Percentiles rank a stretch among this genome's conserved stretches.
Conservation (phyloP, 1,139 yeast genomes). For the Blastobotrys aristatus region DNA sequence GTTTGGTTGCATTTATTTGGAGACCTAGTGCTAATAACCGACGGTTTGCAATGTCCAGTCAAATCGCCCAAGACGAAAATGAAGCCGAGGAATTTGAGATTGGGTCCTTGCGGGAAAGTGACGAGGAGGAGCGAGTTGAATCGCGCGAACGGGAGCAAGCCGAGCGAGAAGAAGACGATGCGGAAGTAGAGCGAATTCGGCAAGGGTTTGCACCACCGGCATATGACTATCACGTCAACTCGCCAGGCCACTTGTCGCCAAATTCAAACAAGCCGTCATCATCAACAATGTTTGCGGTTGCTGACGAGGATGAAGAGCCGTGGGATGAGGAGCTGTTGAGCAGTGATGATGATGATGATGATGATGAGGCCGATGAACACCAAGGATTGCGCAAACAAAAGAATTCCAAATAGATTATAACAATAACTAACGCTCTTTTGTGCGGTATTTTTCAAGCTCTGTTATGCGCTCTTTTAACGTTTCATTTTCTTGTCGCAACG, state of each 20-base stretch:
- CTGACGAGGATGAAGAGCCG: slow-evolving; percentile 13
- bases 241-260: slow-evolving; percentile 2
- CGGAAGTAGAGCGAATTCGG: slow-evolving; percentile 9
- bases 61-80: slow-evolving; percentile 77
- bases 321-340: slow-evolving; percentile 8
- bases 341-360: slow-evolving; percentile 9
- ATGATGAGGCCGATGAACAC: slow-evolving; percentile 6
- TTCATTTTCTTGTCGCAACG: background rate
- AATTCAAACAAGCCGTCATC: background rate
- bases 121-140: slow-evolving; percentile 28
- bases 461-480: background rate
- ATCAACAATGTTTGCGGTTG: slow-evolving; percentile 12
- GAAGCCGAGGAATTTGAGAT: slow-evolving; percentile 52
- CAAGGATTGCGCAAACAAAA: slow-evolving; percentile 1
- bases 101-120: slow-evolving; percentile 38
- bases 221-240: slow-evolving; percentile 3
- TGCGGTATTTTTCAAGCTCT: background rate
- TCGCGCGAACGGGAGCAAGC: background rate
- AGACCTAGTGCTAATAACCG: slow-evolving; percentile 95
- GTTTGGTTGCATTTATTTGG: slow-evolving; percentile 88
- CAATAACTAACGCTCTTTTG: background rate
- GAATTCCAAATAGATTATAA: background rate
- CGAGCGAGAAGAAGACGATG: slow-evolving; percentile 12
- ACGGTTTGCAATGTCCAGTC: slow-evolving; percentile 91
- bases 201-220: slow-evolving; percentile 9